phyloP scores from a whole-genome alignment of 1,139 yeast species.

The Saccharomyces hybrid region DNA sequence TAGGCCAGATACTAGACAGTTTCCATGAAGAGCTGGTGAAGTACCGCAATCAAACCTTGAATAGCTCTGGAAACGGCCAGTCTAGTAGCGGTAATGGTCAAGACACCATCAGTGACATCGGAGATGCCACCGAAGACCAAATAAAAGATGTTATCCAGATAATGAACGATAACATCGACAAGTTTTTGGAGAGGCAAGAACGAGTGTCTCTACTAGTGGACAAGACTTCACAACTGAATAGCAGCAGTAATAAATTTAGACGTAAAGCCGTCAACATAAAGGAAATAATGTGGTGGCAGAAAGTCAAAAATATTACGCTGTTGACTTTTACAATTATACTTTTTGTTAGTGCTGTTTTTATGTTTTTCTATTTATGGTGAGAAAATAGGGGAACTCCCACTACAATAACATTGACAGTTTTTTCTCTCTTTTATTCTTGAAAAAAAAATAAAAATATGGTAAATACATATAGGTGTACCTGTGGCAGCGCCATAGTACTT shows the following conservation, averaged over 20 bases:
- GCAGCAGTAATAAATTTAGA: slow-evolving; percentile 63
- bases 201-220: slow-evolving; percentile 66
- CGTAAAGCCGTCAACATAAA: slow-evolving; percentile 60
- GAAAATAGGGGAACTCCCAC: neutral
- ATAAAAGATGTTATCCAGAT: slow-evolving; percentile 36
- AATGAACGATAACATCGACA: slow-evolving; percentile 64
- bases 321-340: slow-evolving; percentile 20
- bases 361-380: slow-evolving; percentile 17
- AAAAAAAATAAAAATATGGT: neutral
- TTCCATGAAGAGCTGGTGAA: slow-evolving; percentile 28
- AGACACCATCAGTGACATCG: slow-evolving; percentile 7
- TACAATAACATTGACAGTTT: neutral
- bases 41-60: slow-evolving; percentile 18
- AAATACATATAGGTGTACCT: neutral
- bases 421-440: neutral
- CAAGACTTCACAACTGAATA: slow-evolving; percentile 70
- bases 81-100: neutral
- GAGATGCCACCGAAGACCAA: slow-evolving; percentile 26
- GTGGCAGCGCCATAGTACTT: neutral
- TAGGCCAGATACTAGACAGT: slow-evolving; percentile 23
- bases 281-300: slow-evolving; percentile 61
- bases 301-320: slow-evolving; percentile 21
- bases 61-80: neutral
- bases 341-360: slow-evolving; percentile 18
- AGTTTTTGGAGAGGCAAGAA: slow-evolving; percentile 73